Evolutionary conservation across 768 basidiomycete species (phyloP), one percentile per base, ranked within the genome.

Genomic region (Suillus luteus): DNA sequence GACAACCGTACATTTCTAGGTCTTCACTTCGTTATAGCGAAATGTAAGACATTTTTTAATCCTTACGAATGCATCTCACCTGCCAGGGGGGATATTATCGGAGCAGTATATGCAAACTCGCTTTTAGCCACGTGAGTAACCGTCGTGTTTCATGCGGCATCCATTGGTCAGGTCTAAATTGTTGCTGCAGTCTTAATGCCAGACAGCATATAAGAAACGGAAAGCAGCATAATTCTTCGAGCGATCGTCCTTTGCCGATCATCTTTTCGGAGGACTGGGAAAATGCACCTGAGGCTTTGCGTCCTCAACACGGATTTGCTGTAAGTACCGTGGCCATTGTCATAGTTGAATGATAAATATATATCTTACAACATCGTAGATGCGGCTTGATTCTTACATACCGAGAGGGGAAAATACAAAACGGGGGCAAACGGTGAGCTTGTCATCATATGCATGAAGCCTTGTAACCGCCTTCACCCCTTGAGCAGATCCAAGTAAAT

Each of bases 81-180:
- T 38, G 5, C 17, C 17, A 17, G 15, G 15, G 15, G 15, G 49
- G 43, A 60, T 10, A n/a, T 14, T 10, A 1, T 24, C 40, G 27
- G 11, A 8, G 5, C 40, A 72, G 71, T 72, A 15, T 66, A 72
- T 11, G 71, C 71, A 49, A 73, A 73, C 24, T 73, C 66, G 12
- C 49, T 72, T 17, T 65, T 72, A 43, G 72, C 72, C 17, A 73
- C 66, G 72, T 73, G 60, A 6, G 72, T 65, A 38, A 5, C 15
- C 14, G 1, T 41, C 41, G 19, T 33, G 37, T 27, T 9, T 38
- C 8, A 38, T 38, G 37, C 37, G 15, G 33, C 33, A 35, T 35
- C 33, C 7, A 8, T 35, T 35, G 33, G 33, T 7, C 33, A 35
- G 33, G 33, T 35, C 33, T 35, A 35, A 35, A 35, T 35, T 35